Evolutionary conservation across 768 basidiomycete species (phyloP).

Genomic region (Pholiota microspora): DNA sequence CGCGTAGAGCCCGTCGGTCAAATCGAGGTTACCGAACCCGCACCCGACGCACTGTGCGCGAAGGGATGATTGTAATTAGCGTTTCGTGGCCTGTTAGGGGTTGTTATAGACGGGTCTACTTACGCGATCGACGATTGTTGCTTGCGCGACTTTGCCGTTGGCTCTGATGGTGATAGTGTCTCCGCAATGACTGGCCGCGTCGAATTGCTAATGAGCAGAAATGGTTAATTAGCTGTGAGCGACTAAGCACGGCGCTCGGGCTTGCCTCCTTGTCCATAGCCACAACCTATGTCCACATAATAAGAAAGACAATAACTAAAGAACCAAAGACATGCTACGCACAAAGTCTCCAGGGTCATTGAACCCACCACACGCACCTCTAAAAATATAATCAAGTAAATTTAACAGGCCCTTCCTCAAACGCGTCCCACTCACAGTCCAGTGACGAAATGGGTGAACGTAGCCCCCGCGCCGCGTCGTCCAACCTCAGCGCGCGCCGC

Average conservation of each 20-base stretch:
- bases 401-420: background rate
- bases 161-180: conserved; percentile 40
- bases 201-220: no score
- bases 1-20: conserved; percentile 43
- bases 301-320: background rate
- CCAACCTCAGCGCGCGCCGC: conserved; percentile 5
- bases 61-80: no score
- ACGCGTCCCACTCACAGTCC: conserved; percentile 23
- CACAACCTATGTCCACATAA: conserved; percentile 33
- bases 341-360: conserved; percentile 30
- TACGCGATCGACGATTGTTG: conserved; percentile 44
- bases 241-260: no score
- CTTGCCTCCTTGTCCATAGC: conserved; percentile 39
- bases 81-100: no score
- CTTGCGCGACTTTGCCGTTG: conserved; percentile 35
- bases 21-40: conserved; percentile 39
- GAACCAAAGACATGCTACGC: conserved; percentile 13
- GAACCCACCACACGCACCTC: conserved; percentile 40
- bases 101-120: conserved; percentile 15
- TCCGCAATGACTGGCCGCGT: conserved; percentile 40
- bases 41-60: conserved; percentile 38
- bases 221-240: no score
- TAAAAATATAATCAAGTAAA: conserved; percentile 11
- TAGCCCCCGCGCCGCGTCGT: conserved; percentile 16
- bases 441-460: conserved; percentile 24